phyloP scores from a whole-genome alignment of 1,284 basidiomycete species.

The Inonotus obliquus region DNA sequence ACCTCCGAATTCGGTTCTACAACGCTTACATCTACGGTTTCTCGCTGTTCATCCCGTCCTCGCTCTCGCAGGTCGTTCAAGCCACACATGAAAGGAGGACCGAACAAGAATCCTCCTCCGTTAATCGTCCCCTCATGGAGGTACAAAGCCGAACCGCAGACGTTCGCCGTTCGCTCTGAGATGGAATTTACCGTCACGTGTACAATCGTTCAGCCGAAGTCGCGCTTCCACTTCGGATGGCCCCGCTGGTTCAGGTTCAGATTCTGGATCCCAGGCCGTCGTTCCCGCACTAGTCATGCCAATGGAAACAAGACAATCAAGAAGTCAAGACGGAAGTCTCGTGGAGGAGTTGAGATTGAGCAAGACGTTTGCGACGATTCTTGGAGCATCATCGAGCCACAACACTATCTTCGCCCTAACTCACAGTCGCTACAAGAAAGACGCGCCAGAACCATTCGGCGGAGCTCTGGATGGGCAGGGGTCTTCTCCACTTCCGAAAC shows the following conservation, averaged over 20 bases:
- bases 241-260: background rate
- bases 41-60: background rate
- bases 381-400: background rate
- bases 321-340: background rate
- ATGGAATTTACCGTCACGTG: constrained; percentile 5
- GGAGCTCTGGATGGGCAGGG: constrained; percentile 3
- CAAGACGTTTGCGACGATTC: background rate
- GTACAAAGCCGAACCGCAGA: background rate
- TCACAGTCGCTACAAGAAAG: background rate
- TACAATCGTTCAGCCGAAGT: constrained; percentile 7
- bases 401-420: background rate
- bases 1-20: background rate
- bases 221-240: background rate
- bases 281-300: background rate
- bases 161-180: constrained; percentile 5
- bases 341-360: background rate
- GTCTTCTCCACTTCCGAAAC: background rate
- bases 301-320: background rate
- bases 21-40: background rate
- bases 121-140: constrained; percentile 1
- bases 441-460: background rate
- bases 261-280: background rate
- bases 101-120: background rate
- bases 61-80: background rate
- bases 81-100: background rate